Evolutionary conservation across 345 rosid species (phyloP).

Genomic region (Tarenaya hassleriana): DNA sequence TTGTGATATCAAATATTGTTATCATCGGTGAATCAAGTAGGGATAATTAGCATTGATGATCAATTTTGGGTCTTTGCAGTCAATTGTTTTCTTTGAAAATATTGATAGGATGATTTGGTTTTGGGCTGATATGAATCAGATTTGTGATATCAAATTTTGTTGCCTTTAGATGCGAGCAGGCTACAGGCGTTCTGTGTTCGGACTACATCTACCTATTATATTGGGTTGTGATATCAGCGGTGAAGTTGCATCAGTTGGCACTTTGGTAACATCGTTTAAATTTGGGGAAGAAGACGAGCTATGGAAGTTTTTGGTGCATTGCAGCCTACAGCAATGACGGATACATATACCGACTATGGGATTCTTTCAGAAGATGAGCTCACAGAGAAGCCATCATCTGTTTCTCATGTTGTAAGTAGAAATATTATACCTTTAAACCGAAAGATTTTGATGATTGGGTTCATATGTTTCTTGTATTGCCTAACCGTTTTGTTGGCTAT

Average conservation of each 20-base stretch:
- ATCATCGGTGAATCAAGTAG: too few relatives aligned
- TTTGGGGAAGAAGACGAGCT: slow-evolving; percentile 85
- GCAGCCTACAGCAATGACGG: slow-evolving; percentile 95
- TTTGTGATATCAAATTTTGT: background rate
- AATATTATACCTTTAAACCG: slow-evolving; percentile 2
- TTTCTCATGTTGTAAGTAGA: slow-evolving; percentile 65
- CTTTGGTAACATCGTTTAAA: slow-evolving; percentile 48
- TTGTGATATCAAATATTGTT: slow-evolving; percentile 4
- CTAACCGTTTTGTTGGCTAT: background rate
- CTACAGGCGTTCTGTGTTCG: slow-evolving; percentile 90
- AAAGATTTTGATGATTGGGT: background rate
- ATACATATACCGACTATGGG: slow-evolving; percentile 84
- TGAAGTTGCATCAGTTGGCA: slow-evolving; percentile 77
- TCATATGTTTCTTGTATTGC: background rate
- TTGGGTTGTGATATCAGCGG: slow-evolving; percentile 94
- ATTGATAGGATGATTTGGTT: background rate
- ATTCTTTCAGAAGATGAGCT: slow-evolving; percentile 80
- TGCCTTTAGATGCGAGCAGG: slow-evolving; percentile 84
- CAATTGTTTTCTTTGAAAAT: background rate
- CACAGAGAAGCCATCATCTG: slow-evolving; percentile 56
- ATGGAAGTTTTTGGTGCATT: slow-evolving; percentile 95
- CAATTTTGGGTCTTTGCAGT: too few relatives aligned
- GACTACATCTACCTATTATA: slow-evolving; percentile 79
- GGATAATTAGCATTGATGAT: too few relatives aligned
- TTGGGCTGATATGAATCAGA: slow-evolving; percentile 2